Conservation (phyloP, 2,329 filamentous ascomycete genomes). For the Plenodomus lindquistii region DNA sequence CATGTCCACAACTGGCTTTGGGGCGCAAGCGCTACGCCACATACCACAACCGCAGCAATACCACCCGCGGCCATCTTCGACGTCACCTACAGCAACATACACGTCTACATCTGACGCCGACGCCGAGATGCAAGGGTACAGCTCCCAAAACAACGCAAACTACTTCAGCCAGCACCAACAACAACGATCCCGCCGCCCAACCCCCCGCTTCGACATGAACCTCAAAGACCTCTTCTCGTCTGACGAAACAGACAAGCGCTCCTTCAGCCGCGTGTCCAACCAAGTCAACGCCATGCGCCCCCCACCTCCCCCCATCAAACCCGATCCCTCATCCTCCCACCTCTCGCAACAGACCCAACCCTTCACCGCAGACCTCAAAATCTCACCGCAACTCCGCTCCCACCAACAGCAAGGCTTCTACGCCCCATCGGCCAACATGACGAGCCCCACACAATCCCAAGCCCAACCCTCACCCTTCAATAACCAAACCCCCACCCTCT, state of each 20-base stretch:
- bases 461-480: not conserved
- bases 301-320: slow-evolving; percentile 33
- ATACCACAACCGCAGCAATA: slow-evolving; percentile 23
- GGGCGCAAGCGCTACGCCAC: slow-evolving; percentile 46
- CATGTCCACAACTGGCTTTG: slow-evolving; percentile 82
- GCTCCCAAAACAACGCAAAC: slow-evolving; percentile 13
- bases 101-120: slow-evolving; percentile 34
- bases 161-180: slow-evolving; percentile 22
- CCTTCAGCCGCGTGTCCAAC: slow-evolving; percentile 43
- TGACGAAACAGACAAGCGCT: slow-evolving; percentile 45
- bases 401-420: slow-evolving; percentile 14
- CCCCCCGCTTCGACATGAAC: slow-evolving; percentile 61
- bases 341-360: slow-evolving; percentile 14
- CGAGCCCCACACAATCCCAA: too few species aligned
- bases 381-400: slow-evolving; percentile 41
- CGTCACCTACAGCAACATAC: slow-evolving; percentile 31
- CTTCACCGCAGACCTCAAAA: slow-evolving; percentile 35
- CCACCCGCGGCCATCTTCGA: slow-evolving; percentile 20
- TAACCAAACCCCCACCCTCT: slow-evolving; percentile 15
- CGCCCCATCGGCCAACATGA: too few species aligned
- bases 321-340: slow-evolving; percentile 12
- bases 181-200: slow-evolving; percentile 44
- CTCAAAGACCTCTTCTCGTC: slow-evolving; percentile 44
- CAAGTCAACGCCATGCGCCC: slow-evolving; percentile 40
- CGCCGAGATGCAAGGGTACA: slow-evolving; percentile 37